phyloP scores from a whole-genome alignment of 1,139 yeast species.

The Candida albicans region DNA sequence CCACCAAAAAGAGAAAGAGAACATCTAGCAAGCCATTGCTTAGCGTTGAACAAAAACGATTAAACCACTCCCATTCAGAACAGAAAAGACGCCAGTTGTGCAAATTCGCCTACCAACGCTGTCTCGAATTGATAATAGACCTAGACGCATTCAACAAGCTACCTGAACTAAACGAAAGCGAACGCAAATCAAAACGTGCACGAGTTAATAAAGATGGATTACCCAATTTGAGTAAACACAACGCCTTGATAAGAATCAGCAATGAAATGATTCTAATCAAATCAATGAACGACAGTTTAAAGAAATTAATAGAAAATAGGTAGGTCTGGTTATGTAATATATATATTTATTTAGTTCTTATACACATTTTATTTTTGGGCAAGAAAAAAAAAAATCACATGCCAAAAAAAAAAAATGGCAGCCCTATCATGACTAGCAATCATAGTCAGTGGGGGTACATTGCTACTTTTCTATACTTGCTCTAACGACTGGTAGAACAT shows the following conservation, averaged over 20 bases:
- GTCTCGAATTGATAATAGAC: constrained; percentile 42
- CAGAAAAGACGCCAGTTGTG: constrained; percentile 73
- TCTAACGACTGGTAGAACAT: too few relatives aligned
- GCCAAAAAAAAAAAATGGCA: too few relatives aligned
- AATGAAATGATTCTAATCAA: constrained; percentile 40
- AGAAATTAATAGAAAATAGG: constrained; percentile 16
- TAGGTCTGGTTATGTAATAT: neutral
- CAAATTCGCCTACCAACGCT: constrained; percentile 60
- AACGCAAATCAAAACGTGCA: constrained; percentile 41
- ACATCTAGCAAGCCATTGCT: constrained; percentile 48
- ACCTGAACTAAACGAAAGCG: constrained; percentile 21
- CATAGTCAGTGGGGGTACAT: too few relatives aligned
- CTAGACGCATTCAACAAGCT: constrained; percentile 41
- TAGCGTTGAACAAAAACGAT: constrained; percentile 65
- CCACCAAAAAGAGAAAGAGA: constrained; percentile 31
- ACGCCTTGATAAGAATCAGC: constrained; percentile 45
- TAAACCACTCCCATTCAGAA: constrained; percentile 73
- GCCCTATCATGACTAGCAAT: too few relatives aligned
- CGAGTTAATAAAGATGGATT: constrained; percentile 47
- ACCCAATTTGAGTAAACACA: constrained; percentile 49
- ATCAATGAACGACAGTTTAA: constrained; percentile 35
- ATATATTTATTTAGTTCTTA: too few relatives aligned
- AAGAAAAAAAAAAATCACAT: too few relatives aligned
- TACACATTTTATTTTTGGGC: too few relatives aligned
- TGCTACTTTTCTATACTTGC: too few relatives aligned